Percentiles rank a stretch among this genome's conserved stretches.
Conservation (phyloP, 2,329 filamentous ascomycete species). For the Pseudogymnoascus sp. region DNA sequence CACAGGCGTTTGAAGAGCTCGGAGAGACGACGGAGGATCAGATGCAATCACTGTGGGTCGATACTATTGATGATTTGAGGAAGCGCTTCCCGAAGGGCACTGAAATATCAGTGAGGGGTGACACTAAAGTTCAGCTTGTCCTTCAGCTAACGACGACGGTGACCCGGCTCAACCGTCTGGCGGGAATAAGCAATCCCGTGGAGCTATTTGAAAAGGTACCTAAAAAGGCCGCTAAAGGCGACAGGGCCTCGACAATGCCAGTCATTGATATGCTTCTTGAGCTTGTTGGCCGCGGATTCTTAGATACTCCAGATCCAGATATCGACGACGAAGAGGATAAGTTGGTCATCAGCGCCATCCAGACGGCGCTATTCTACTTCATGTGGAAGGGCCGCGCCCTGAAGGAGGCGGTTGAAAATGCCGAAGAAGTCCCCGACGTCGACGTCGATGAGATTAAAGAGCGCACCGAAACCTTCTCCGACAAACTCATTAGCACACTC, state of each 20-base stretch:
- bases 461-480: conserved; percentile 50
- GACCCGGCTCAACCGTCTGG: conserved; percentile 72
- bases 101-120: conserved; percentile 64
- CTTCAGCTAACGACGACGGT: conserved; percentile 66
- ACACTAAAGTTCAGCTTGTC: conserved; percentile 57
- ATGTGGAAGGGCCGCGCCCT: conserved; percentile 78
- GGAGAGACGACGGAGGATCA: conserved; percentile 79
- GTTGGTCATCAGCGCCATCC: conserved; percentile 67
- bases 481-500: conserved; percentile 59
- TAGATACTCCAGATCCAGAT: conserved; percentile 60
- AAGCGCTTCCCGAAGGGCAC: conserved; percentile 40
- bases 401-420: conserved; percentile 43
- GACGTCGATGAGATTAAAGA: conserved; percentile 54
- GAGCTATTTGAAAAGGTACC: conserved; percentile 62
- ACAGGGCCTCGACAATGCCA: conserved; percentile 35
- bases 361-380: conserved; percentile 77
- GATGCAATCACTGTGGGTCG: conserved; percentile 78
- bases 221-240: conserved; percentile 31
- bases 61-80: conserved; percentile 65
- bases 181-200: conserved; percentile 70
- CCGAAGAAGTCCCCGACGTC: conserved; percentile 48
- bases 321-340: conserved; percentile 73
- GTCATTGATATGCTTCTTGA: conserved; percentile 64
- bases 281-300: conserved; percentile 66
- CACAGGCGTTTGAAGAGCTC: conserved; percentile 78